Base-by-base conservation (phyloP, 2,329 filamentous ascomycete genomes). In the Cordyceps farinosa region DNA sequence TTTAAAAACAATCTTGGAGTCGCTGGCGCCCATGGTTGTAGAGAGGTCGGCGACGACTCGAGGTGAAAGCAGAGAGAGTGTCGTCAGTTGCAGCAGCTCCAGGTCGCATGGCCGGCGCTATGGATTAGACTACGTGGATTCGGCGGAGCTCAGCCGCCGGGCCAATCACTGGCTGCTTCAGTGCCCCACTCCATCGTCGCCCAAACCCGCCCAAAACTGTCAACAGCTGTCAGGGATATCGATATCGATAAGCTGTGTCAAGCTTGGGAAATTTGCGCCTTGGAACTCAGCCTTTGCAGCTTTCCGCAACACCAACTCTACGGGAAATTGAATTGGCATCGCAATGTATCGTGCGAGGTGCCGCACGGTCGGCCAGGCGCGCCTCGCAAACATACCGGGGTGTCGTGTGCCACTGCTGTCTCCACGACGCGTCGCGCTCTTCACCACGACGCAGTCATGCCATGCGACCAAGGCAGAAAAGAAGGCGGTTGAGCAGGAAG, bases 1-100 rank as follows among this genome's bases (percentile, higher is more conserved):
- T 80, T 97, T 98, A 85, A 99, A 98, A 74, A 94, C 92, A 74
- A 98, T 88, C 84, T 98, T 98, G 72, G 94, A 98, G 80, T 98
- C 94, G 79, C 94, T 97, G 74, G 94, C 94, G 78, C 95, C 95
- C 95, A 99, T 99, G 50, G 67, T 68, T 72, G 69, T 65, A 66
- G 69, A 65, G 68, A 67, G 52, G 51, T 8, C n/a, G 45, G 55
- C 51, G 42, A 62, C 54, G 65, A 66, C 64, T 67, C 65, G 62
- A 36, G 32, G 44, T 36, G 55, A 30, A 22, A 42, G 3, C 10
- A 40, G 22, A 27, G 6, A 42, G 51, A 32, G 34, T 42, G 44
- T 48, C 60, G 44, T 57, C 54, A 44, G 40, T 1, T 45, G 42
- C 34, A 17, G 32, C 40, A 61, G 59, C 42, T 60, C 22, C 22